Evolutionary conservation across 345 rosid species (phyloP).

Genomic region (Moringa oleifera): DNA sequence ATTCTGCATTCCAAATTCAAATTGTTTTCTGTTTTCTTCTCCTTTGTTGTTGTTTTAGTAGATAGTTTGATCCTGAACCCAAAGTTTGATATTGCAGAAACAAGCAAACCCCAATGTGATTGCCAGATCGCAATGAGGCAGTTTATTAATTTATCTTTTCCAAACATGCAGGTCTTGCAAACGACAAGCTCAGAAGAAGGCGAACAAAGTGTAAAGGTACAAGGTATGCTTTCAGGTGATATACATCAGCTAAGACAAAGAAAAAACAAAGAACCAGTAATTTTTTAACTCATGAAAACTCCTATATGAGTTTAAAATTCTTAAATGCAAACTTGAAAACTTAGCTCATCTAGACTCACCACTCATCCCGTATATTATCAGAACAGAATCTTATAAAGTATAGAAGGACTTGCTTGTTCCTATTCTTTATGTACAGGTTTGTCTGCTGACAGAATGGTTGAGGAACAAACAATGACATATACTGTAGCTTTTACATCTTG

Average conservation of each 20-base stretch:
- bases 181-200: conserved; percentile 34
- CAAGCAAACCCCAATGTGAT: background rate
- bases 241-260: too few species aligned
- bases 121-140: background rate
- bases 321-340: too few species aligned
- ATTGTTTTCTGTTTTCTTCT: background rate
- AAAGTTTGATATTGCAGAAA: conserved; percentile 5
- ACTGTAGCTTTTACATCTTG: background rate
- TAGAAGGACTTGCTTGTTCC: too few species aligned
- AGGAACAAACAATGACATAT: background rate
- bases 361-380: too few species aligned
- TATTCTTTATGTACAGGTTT: background rate
- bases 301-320: too few species aligned
- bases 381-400: too few species aligned
- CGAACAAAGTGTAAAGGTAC: conserved; percentile 23
- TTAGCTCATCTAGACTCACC: too few species aligned
- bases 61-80: background rate
- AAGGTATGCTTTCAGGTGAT: conserved; percentile 31
- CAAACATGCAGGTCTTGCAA: conserved; percentile 50
- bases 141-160: conserved; percentile 14
- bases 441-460: conserved; percentile 2
- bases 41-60: background rate
- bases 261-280: too few species aligned
- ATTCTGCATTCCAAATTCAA: background rate
- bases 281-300: too few species aligned